Evolutionary conservation across 305 asterid genomes (phyloP).

Genomic region (Salvia sclarea): DNA sequence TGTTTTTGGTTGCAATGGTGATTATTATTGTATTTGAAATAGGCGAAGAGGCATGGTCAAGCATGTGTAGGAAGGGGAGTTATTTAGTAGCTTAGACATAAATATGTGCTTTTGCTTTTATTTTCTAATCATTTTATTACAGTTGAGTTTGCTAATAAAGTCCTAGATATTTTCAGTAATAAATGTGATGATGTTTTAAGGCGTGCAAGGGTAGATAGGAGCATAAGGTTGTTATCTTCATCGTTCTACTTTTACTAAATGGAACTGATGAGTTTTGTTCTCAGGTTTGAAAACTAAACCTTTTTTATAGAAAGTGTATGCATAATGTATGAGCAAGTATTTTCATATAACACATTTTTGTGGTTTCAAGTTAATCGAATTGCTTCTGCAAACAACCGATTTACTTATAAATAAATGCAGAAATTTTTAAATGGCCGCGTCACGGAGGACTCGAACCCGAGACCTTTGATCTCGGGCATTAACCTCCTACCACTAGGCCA

Average conservation of each 20-base stretch:
- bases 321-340: not conserved
- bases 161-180: not conserved
- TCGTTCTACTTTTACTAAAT: not conserved
- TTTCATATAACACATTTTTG: not conserved
- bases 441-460: too few relatives aligned
- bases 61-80: too few relatives aligned
- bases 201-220: not conserved
- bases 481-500: too few relatives aligned
- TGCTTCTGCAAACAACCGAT: not conserved
- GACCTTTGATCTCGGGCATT: too few relatives aligned
- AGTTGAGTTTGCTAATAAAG: not conserved
- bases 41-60: too few relatives aligned
- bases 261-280: not conserved
- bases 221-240: not conserved
- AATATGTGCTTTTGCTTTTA: too few relatives aligned
- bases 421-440: too few relatives aligned
- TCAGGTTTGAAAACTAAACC: not conserved
- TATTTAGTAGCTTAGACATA: too few relatives aligned
- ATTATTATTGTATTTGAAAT: not conserved
- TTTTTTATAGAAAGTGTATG: not conserved
- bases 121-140: too few relatives aligned
- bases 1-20: conserved; percentile 4
- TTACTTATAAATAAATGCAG: too few relatives aligned
- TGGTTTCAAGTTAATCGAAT: conserved; percentile 6
- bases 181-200: not conserved